These are phyloP conservation scores for Fusarium anguioides DNA, from an alignment of 2,329 filamentous ascomycete genomes.

Conservation along the genomic window DNA sequence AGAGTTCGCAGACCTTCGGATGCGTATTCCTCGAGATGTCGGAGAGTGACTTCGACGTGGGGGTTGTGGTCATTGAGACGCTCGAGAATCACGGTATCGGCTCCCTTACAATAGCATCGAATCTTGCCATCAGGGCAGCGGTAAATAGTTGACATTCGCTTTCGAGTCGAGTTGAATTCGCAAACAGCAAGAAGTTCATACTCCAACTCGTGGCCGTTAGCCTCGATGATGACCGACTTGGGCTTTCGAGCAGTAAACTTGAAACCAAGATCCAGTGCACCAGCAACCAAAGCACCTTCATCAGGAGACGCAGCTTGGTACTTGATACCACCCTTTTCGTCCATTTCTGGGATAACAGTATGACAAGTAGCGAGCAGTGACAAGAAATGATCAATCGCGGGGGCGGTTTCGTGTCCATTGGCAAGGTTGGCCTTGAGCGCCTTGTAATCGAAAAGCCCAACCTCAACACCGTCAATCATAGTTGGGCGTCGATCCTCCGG, in stretches of 20 bases:
- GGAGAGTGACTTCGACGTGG: slow-evolving; percentile 87
- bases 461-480: slow-evolving; percentile 79
- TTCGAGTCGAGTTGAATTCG: slow-evolving; percentile 94
- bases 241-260: slow-evolving; percentile 92
- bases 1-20: slow-evolving; percentile 95
- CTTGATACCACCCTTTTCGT: slow-evolving; percentile 86
- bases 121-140: slow-evolving; percentile 96
- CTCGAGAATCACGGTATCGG: slow-evolving; percentile 97
- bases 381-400: slow-evolving; percentile 81
- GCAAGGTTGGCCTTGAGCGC: slow-evolving; percentile 76
- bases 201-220: slow-evolving; percentile 76
- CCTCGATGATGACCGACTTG: slow-evolving; percentile 84
- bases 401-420: slow-evolving; percentile 61
- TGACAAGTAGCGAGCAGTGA: slow-evolving; percentile 90
- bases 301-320: slow-evolving; percentile 98
- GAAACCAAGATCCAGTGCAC: slow-evolving; percentile 87
- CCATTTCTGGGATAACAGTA: slow-evolving; percentile 93
- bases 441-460: slow-evolving; percentile 87
- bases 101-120: slow-evolving; percentile 93
- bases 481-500: slow-evolving; percentile 89
- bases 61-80: slow-evolving; percentile 85
- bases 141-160: slow-evolving; percentile 98
- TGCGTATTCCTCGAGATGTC: slow-evolving; percentile 98
- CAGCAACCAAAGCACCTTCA: slow-evolving; percentile 95
- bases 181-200: slow-evolving; percentile 97